Evolutionary conservation across 129 eudicot species (phyloP).

Genomic region (Tagetes patula): DNA sequence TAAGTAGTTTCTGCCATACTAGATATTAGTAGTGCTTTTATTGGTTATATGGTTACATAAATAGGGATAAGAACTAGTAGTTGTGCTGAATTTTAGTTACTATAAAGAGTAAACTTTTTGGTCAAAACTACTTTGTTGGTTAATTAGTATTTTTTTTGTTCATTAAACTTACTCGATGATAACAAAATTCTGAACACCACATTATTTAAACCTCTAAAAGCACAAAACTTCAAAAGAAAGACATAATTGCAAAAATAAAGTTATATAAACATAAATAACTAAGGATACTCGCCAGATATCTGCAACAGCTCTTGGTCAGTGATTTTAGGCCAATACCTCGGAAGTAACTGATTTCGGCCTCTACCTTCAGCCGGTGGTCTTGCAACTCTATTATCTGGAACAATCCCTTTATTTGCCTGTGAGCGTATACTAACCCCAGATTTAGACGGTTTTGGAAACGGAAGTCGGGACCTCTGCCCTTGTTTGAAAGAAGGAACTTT

Average conservation of each 20-base stretch:
- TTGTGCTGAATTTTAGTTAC: neutral
- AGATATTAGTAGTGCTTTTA: no score
- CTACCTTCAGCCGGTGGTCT: slow-evolving; percentile 93
- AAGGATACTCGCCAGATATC: slow-evolving; percentile 92
- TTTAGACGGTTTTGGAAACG: slow-evolving; percentile 60
- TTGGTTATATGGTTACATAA: neutral
- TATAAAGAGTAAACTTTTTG: neutral
- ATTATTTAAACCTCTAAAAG: neutral
- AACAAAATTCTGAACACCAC: neutral
- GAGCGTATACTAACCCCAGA: slow-evolving; percentile 37
- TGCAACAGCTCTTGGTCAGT: slow-evolving; percentile 87
- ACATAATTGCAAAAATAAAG: neutral
- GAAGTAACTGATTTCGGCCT: slow-evolving; percentile 77
- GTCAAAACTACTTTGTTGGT: neutral
- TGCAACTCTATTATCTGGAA: slow-evolving; percentile 54
- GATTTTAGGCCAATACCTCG: slow-evolving; percentile 92
- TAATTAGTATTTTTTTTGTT: neutral
- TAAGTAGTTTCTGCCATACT: neutral
- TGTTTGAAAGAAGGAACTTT: slow-evolving; percentile 52
- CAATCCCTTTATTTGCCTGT: slow-evolving; percentile 49
- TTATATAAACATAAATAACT: neutral
- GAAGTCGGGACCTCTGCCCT: slow-evolving; percentile 56
- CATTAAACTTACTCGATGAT: neutral
- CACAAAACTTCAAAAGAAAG: neutral
- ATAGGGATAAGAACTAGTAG: neutral